These are phyloP conservation scores for Mortierella polycephala DNA, from an alignment of 371 early-diverging fungal species.

Conservation along the genomic window DNA sequence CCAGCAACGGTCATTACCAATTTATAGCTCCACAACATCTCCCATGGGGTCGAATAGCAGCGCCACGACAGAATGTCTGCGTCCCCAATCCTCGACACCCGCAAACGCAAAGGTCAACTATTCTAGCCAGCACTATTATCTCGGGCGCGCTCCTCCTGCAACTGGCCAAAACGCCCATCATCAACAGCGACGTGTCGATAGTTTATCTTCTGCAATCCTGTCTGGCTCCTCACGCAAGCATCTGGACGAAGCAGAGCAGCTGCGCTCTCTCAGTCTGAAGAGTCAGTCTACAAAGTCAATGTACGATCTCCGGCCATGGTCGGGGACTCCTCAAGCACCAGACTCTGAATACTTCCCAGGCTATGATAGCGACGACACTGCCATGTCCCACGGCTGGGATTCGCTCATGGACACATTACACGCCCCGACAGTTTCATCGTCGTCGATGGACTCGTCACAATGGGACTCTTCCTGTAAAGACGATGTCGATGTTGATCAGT, in stretches of 20 bases:
- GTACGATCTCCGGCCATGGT: conserved; percentile 44
- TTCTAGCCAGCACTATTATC: conserved; percentile 26
- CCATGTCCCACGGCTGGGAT: conserved; percentile 31
- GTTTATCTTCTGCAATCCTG: conserved; percentile 23
- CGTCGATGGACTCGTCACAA: conserved; percentile 15
- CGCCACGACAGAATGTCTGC: conserved; percentile 1
- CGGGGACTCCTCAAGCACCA: conserved; percentile 25
- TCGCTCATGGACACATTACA: conserved; percentile 42
- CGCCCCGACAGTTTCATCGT: conserved; percentile 21
- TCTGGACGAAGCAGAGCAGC: conserved; percentile 9
- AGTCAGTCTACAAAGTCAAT: conserved; percentile 37
- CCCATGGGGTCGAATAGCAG: conserved; percentile 1
- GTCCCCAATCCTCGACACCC: conserved; percentile 8
- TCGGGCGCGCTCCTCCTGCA: not conserved
- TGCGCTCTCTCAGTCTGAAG: conserved; percentile 43
- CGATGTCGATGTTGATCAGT: conserved; percentile 11
- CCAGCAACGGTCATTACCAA: conserved; percentile 38
- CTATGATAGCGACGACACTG: conserved; percentile 46
- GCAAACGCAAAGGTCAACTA: conserved; percentile 30
- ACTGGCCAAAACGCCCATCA: not conserved
- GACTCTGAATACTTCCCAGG: conserved; percentile 15
- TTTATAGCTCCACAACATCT: conserved; percentile 11
- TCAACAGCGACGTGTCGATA: conserved; percentile 21
- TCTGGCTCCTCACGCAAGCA: conserved; percentile 7
- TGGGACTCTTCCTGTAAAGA: conserved; percentile 21